Percentiles rank a stretch among this genome's conserved stretches.
Evolutionary conservation across 2,329 filamentous ascomycete species (phyloP).

Genomic region (Penicillium brasilianum): DNA sequence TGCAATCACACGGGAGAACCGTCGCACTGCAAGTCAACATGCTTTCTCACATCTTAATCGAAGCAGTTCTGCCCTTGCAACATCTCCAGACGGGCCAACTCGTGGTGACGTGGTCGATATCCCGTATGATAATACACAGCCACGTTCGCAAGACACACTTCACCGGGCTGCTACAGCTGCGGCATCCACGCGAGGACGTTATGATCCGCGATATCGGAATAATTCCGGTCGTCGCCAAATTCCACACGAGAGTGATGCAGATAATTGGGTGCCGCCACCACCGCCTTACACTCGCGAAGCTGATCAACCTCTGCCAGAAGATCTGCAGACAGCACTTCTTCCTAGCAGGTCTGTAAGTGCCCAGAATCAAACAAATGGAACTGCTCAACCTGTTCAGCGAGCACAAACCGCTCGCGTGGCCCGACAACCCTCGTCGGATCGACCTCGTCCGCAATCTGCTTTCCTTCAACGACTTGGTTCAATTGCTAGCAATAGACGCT

Average conservation of each 20-base stretch:
- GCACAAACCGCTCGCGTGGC: constrained; percentile 36
- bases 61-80: constrained; percentile 37
- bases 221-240: constrained; percentile 59
- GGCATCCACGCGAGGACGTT: constrained; percentile 70
- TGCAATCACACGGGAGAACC: constrained; percentile 29
- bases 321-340: constrained; percentile 42
- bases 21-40: constrained; percentile 31
- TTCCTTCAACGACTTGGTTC: constrained; percentile 36
- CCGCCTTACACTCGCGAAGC: constrained; percentile 67
- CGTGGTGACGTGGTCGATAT: constrained; percentile 61
- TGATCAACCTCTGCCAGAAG: constrained; percentile 45
- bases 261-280: constrained; percentile 86
- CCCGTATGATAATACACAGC: constrained; percentile 74
- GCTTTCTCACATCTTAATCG: constrained; percentile 25
- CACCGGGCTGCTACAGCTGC: constrained; percentile 76
- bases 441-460: constrained; percentile 33
- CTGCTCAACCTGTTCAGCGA: constrained; percentile 19
- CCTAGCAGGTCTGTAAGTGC: constrained; percentile 31
- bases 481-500: constrained; percentile 30
- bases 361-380: constrained; percentile 5
- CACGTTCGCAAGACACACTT: constrained; percentile 71
- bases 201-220: constrained; percentile 57
- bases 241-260: constrained; percentile 84
- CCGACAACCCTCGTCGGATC: constrained; percentile 27
- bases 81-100: constrained; percentile 28